Conservation (phyloP, 2,329 filamentous ascomycete genomes). For the Phaeosphaeria sp. region DNA sequence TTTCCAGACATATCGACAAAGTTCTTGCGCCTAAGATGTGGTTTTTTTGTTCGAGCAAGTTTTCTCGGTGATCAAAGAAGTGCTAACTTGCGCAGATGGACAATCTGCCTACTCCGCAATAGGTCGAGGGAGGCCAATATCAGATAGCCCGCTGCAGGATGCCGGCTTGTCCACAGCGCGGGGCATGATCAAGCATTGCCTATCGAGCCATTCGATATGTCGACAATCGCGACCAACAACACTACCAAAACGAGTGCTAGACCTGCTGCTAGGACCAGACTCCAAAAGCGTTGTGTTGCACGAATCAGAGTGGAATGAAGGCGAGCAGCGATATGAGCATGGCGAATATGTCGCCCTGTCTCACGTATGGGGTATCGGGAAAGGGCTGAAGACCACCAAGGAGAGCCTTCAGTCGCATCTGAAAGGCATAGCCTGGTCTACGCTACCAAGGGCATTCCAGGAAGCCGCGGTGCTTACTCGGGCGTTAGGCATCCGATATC, state of each 20-base stretch:
- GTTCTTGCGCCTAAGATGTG: neutral
- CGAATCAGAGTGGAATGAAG: conserved; percentile 32
- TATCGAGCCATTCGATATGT: conserved; percentile 40
- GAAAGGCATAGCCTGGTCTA: conserved; percentile 36
- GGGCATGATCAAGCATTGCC: conserved; percentile 38
- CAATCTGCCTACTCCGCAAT: conserved; percentile 45
- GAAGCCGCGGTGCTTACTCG: conserved; percentile 45
- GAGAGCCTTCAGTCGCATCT: conserved; percentile 34
- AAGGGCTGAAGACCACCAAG: conserved; percentile 36
- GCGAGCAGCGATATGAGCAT: conserved; percentile 36
- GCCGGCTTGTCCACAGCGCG: conserved; percentile 32
- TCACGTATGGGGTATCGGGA: conserved; percentile 41
- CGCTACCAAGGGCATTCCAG: conserved; percentile 42
- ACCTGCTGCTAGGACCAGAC: conserved; percentile 34
- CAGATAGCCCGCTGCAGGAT: conserved; percentile 38
- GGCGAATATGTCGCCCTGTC: conserved; percentile 44
- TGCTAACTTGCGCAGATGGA: conserved; percentile 27
- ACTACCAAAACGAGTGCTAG: conserved; percentile 40
- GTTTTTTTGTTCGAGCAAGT: neutral
- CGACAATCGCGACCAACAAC: conserved; percentile 28
- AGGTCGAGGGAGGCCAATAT: conserved; percentile 40
- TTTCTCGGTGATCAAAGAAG: conserved; percentile 3
- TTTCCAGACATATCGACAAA: neutral
- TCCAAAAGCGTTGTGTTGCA: conserved; percentile 39
- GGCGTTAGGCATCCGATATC: conserved; percentile 43